A percentile compares a stretch with the other conserved stretches of the same genome.
These are phyloP conservation scores for Henckelia pumila DNA, from an alignment of 257 asterid genomes.

Conservation along the genomic window DNA sequence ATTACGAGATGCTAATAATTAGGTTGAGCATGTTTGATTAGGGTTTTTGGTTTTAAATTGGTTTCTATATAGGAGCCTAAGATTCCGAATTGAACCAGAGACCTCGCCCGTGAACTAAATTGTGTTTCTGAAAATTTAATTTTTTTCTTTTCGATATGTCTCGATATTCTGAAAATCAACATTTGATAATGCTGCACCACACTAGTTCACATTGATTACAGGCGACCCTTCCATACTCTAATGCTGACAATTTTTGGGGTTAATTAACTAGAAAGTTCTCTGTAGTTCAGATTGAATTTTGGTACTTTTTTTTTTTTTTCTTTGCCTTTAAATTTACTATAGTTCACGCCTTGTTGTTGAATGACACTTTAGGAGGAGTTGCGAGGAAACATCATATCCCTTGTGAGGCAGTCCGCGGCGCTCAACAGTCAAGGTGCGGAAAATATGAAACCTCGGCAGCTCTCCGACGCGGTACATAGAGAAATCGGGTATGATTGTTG, in stretches of 20 bases:
- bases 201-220: too few relatives aligned
- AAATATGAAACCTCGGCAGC: conserved; percentile 90
- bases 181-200: background rate
- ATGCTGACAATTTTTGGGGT: background rate
- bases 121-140: too few relatives aligned
- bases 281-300: background rate
- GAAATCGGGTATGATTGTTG: conserved; percentile 74
- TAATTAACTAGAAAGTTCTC: background rate
- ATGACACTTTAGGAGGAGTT: conserved; percentile 49
- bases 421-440: conserved; percentile 75
- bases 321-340: conserved; percentile 7
- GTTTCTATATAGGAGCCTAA: too few relatives aligned
- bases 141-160: too few relatives aligned
- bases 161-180: background rate
- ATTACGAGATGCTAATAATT: background rate
- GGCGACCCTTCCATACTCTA: background rate
- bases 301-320: background rate
- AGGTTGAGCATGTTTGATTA: conserved; percentile 1
- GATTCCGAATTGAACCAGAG: too few relatives aligned
- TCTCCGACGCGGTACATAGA: conserved; percentile 87
- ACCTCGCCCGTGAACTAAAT: too few relatives aligned
- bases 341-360: conserved; percentile 11
- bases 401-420: conserved; percentile 70
- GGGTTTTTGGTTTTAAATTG: background rate
- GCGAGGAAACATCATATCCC: conserved; percentile 55